These are phyloP conservation scores for carrot (Daucus carota) DNA, from an alignment of 129 eudicot genomes.

Conservation along the genomic window DNA sequence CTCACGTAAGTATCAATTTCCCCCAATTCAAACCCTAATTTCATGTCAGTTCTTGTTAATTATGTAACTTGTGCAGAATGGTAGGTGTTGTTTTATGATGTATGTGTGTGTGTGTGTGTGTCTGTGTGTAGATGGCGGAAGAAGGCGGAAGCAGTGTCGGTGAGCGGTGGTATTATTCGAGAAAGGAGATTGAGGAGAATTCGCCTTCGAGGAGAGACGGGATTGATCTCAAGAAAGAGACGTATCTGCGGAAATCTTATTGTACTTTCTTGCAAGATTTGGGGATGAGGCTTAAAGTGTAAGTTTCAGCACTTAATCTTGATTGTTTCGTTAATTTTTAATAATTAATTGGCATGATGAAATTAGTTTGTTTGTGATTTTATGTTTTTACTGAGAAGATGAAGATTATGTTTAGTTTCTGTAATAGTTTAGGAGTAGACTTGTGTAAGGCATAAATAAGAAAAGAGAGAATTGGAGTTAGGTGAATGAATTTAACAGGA, in stretches of 20 bases:
- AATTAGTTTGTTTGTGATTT: not conserved
- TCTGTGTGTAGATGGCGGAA: conserved; percentile 24
- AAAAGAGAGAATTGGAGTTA: not conserved
- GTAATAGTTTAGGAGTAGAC: not conserved
- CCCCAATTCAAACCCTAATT: conserved; percentile 1
- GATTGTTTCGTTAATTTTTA: not conserved
- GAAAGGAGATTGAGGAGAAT: conserved; percentile 88
- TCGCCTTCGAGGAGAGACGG: conserved; percentile 88
- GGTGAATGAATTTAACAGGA: not conserved
- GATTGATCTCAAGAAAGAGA: conserved; percentile 84
- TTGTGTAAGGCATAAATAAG: not conserved
- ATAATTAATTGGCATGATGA: not conserved
- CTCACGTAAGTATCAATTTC: not conserved
- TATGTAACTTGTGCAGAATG: not conserved
- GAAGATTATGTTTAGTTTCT: not conserved
- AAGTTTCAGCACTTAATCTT: conserved; percentile 15
- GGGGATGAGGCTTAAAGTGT: conserved; percentile 99
- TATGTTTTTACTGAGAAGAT: not conserved
- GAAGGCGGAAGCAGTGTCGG: conserved; percentile 55
- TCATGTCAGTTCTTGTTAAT: not conserved
- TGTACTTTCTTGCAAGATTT: conserved; percentile 91
- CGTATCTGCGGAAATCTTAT: conserved; percentile 83
- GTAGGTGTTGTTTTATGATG: not conserved
- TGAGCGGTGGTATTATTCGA: conserved; percentile 73
- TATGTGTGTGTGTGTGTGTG: not conserved